Conservation (phyloP, 2,329 filamentous ascomycete genomes). For the Pseudogymnoascus destructans region DNA sequence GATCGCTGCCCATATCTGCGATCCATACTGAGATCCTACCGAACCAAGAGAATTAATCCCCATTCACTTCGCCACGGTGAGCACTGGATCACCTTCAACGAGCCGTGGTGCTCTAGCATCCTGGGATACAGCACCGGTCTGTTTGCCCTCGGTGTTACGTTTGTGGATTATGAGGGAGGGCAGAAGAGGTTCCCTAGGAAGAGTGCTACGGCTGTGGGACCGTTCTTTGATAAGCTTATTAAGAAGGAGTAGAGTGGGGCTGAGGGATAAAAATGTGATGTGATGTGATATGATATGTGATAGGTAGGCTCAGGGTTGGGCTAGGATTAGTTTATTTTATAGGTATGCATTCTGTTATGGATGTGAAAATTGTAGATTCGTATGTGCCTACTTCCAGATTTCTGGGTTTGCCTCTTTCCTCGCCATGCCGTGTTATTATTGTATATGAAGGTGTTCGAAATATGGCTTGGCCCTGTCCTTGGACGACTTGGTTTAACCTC, state of each 20-base stretch:
- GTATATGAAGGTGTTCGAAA: background rate
- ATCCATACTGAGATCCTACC: background rate
- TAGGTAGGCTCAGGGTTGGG: background rate
- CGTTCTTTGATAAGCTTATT: slow-evolving; percentile 59
- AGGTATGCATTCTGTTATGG: background rate
- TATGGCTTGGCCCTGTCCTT: background rate
- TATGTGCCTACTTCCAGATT: background rate
- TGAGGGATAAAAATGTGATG: background rate
- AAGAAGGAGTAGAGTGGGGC: slow-evolving; percentile 37
- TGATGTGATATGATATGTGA: too few relatives aligned
- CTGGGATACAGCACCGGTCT: slow-evolving; percentile 66
- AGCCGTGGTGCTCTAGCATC: slow-evolving; percentile 75
- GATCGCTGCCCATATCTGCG: background rate
- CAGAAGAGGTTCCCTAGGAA: slow-evolving; percentile 77
- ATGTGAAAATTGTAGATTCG: background rate
- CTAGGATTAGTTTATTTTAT: background rate
- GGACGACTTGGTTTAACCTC: background rate
- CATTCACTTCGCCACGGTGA: slow-evolving; percentile 24
- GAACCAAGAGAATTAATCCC: background rate
- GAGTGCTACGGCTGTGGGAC: slow-evolving; percentile 59
- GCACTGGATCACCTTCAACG: slow-evolving; percentile 85
- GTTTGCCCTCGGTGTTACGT: slow-evolving; percentile 75
- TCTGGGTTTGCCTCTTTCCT: background rate
- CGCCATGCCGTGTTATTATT: background rate
- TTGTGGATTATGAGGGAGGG: slow-evolving; percentile 66